Conservation (phyloP, 352 stramenopile species). For the Phytopythium oedochilum region DNA sequence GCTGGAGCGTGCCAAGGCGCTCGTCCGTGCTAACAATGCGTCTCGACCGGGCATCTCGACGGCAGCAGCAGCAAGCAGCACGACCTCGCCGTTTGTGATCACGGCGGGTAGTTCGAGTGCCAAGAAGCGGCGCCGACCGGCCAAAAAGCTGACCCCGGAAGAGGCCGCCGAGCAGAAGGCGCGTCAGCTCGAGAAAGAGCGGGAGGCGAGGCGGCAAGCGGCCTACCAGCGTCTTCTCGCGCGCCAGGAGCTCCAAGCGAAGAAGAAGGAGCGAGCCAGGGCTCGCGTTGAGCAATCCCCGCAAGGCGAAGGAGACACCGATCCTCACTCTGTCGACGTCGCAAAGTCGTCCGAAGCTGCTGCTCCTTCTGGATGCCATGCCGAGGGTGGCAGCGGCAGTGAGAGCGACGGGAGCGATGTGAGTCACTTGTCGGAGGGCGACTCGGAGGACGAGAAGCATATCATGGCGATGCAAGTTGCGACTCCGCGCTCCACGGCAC, state of each 20-base stretch:
- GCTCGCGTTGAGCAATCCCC: too few relatives aligned
- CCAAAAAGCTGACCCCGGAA: constrained; percentile 24
- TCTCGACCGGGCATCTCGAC: neutral
- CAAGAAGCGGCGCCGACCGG: constrained; percentile 21
- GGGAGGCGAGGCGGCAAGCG: constrained; percentile 38
- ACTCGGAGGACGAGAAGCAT: constrained; percentile 45
- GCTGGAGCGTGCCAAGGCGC: constrained; percentile 27
- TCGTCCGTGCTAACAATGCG: constrained; percentile 23
- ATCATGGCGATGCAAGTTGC: constrained; percentile 45
- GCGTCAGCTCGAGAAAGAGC: constrained; percentile 33
- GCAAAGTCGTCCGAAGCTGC: too few relatives aligned
- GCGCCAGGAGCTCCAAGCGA: constrained; percentile 45
- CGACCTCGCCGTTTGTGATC: constrained; percentile 36
- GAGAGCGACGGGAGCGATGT: constrained; percentile 59
- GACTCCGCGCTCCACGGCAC: neutral
- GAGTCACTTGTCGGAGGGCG: constrained; percentile 62
- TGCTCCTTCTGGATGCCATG: neutral
- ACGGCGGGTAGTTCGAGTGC: constrained; percentile 23
- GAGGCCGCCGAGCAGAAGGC: constrained; percentile 17
- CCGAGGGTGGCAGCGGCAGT: constrained; percentile 13
- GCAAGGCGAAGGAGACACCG: too few relatives aligned
- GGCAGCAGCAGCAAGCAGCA: constrained; percentile 2
- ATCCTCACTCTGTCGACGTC: too few relatives aligned
- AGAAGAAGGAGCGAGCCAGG: constrained; percentile 26
- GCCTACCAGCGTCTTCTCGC: constrained; percentile 57